Evolutionary conservation across 2,329 filamentous ascomycete genomes (phyloP), one percentile per base, ranked within the genome.

Genomic region (Volutella citrinella): DNA sequence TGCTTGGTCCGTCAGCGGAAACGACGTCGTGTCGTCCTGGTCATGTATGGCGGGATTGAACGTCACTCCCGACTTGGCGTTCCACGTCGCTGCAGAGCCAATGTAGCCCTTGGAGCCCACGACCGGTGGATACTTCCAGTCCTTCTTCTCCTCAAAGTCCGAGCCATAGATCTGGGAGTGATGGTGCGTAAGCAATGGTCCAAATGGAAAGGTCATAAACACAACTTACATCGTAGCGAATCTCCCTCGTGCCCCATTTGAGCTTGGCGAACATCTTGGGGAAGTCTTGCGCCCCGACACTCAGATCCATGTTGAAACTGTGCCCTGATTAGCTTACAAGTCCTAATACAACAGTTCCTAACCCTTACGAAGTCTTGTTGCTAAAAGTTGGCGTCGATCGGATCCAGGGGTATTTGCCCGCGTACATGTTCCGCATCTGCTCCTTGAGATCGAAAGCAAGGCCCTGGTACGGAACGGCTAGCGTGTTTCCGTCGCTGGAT

Each of bases 71-170:
- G 13, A 10, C 18, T 41, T 38, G 20, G 34, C 32, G 16, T 40
- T 41, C 37, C 34, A 44, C 7, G 41, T 32, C 11, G 41, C 34
- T 5, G 38, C 27, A 2, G 55, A 49, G 10, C 61, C 60, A 22
- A 64, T 37, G 26, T 51, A 64, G 9, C 51, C 51, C 14, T 48
- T 51, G 37, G 52, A 16, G 7, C 59, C 59, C 10, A 49, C 36
- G 2, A 53, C 49, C 2, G 59, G 61, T 3, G 60, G 61, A 30
- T 61, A 62, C 16, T 36, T 31, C 60, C 59, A 64, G 19, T 58
- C 45, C n/a, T n/a, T n/a, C 5, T 43, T 32, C 24, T 58, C 51
- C 0, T 41, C 48, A 37, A 51, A 62, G 18, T 44, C 30, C 1
- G 32, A 40, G 12, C 56, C 45, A 32, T 58, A 60, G 16, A 60